These are phyloP conservation scores for Ceratocystis destructans DNA, from an alignment of 2,329 filamentous ascomycete genomes.

Conservation along the genomic window DNA sequence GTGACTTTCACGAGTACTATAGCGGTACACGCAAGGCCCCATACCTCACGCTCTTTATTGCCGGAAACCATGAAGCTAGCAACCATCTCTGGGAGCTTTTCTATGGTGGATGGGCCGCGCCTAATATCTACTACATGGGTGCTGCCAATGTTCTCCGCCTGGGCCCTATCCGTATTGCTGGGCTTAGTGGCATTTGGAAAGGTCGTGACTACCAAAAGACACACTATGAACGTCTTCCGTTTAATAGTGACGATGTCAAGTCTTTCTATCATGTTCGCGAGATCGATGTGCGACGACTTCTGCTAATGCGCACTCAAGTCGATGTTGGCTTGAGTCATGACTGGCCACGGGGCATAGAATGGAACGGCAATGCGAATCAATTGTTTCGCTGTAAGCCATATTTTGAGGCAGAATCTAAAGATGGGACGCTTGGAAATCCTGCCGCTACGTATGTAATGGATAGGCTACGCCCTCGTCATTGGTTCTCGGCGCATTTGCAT, in stretches of 20 bases:
- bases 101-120: conserved; percentile 93
- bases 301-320: conserved; percentile 73
- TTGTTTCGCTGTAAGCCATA: conserved; percentile 62
- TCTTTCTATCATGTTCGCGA: conserved; percentile 84
- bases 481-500: conserved; percentile 92
- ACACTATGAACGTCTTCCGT: conserved; percentile 77
- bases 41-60: conserved; percentile 82
- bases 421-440: conserved; percentile 62
- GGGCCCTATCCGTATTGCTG: conserved; percentile 75
- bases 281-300: conserved; percentile 76
- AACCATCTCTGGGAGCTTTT: conserved; percentile 84
- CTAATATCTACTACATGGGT: conserved; percentile 94
- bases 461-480: conserved; percentile 65
- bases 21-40: conserved; percentile 63
- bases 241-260: conserved; percentile 59
- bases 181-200: conserved; percentile 91
- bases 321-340: conserved; percentile 90
- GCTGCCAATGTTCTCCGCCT: conserved; percentile 78
- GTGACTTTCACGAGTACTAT: conserved; percentile 93
- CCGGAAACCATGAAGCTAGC: conserved; percentile 89
- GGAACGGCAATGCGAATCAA: conserved; percentile 52
- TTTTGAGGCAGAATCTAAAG: conserved; percentile 61
- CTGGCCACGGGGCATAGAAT: conserved; percentile 79
- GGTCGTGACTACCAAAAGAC: conserved; percentile 71
- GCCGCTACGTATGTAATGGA: conserved; percentile 73